phyloP scores from a whole-genome alignment of 2,329 filamentous ascomycete species.

The Ascochyta pisi region DNA sequence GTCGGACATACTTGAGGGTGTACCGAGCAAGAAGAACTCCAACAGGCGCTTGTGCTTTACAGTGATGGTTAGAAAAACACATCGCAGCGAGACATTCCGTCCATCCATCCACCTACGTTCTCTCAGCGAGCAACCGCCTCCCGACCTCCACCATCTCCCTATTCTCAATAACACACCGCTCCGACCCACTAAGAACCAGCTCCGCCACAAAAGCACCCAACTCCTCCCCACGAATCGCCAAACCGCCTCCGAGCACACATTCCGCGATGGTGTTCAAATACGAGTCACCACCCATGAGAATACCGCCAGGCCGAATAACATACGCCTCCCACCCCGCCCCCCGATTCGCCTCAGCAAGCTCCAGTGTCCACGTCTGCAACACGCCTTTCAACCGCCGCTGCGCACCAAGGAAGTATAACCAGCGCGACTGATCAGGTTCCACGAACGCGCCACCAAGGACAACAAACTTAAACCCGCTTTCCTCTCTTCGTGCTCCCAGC shows the following conservation, averaged over 20 bases:
- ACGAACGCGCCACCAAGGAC: conserved; percentile 25
- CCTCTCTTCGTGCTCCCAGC: no score
- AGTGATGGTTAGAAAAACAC: not conserved
- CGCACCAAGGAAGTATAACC: conserved; percentile 17
- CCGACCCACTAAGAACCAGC: conserved; percentile 20
- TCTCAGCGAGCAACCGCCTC: not conserved
- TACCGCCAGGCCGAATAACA: conserved; percentile 26
- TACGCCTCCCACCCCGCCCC: conserved; percentile 19
- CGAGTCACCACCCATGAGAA: conserved; percentile 10
- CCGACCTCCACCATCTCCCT: conserved; percentile 17
- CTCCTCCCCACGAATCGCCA: conserved; percentile 20
- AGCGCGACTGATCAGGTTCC: conserved; percentile 19
- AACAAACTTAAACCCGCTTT: conserved; percentile 4
- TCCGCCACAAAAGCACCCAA: conserved; percentile 25
- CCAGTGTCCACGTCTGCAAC: conserved; percentile 17
- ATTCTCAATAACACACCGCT: conserved; percentile 4
- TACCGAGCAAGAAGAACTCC: no score
- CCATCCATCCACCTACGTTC: not conserved
- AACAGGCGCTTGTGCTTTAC: not conserved
- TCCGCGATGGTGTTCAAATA: not conserved
- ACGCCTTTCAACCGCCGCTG: conserved; percentile 26
- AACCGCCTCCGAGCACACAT: not conserved
- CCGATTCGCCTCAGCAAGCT: conserved; percentile 18
- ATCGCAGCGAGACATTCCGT: not conserved
- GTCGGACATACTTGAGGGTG: no score